phyloP scores from a whole-genome alignment of 2,329 filamentous ascomycete genomes.

The Aspergillus tubingensis region DNA sequence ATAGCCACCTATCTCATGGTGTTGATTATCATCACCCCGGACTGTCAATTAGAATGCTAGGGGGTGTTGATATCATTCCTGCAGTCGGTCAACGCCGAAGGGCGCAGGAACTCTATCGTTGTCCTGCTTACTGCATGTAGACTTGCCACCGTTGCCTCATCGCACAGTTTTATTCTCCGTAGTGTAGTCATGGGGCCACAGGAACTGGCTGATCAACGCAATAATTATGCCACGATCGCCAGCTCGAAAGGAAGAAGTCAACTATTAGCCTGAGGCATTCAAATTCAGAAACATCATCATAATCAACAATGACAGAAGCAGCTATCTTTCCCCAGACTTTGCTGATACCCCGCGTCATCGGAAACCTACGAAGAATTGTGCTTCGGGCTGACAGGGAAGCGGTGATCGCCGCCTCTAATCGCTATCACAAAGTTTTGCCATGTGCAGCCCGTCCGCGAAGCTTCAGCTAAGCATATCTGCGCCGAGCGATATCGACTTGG shows the following conservation, averaged over 20 bases:
- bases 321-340: slow-evolving; percentile 8
- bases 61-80: background rate
- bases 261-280: no score
- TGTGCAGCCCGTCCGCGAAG: slow-evolving; percentile 3
- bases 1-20: background rate
- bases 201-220: background rate
- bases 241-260: background rate
- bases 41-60: background rate
- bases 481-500: background rate
- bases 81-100: background rate
- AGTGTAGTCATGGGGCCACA: background rate
- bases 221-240: background rate
- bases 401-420: slow-evolving; percentile 14
- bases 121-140: background rate
- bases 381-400: slow-evolving; percentile 3
- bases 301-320: background rate
- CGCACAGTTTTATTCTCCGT: background rate
- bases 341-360: slow-evolving; percentile 10
- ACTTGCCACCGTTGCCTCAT: background rate
- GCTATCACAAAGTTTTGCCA: slow-evolving; percentile 3
- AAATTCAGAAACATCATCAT: background rate
- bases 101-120: background rate
- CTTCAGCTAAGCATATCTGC: slow-evolving; percentile 9
- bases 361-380: slow-evolving; percentile 13
- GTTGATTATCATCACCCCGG: background rate